Evolutionary conservation across 2,329 filamentous ascomycete genomes (phyloP).

Genomic region (Didymella keratinophila): DNA sequence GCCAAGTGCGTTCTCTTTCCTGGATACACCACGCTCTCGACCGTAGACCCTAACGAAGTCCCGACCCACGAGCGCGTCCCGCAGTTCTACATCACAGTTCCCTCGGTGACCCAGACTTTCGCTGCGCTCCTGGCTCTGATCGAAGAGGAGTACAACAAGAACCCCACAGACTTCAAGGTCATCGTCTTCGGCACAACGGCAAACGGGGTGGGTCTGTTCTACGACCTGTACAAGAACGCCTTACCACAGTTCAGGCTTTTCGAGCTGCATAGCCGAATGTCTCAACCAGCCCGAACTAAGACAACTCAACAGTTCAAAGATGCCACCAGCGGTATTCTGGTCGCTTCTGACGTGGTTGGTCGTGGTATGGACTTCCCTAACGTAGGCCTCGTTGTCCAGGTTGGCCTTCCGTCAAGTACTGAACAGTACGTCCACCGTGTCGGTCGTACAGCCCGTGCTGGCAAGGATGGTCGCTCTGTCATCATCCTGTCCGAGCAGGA

Average conservation of each 20-base stretch:
- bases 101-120: conserved; percentile 55
- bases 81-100: conserved; percentile 58
- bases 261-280: conserved; percentile 56
- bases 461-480: conserved; percentile 61
- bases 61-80: conserved; percentile 59
- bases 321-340: conserved; percentile 57
- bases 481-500: conserved; percentile 62
- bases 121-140: conserved; percentile 56
- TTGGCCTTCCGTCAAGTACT: conserved; percentile 59
- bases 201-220: conserved; percentile 55
- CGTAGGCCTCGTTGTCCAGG: conserved; percentile 58
- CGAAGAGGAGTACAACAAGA: conserved; percentile 52
- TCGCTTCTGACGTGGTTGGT: conserved; percentile 59
- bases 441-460: conserved; percentile 53
- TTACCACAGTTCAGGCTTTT: conserved; percentile 50
- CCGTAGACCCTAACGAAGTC: conserved; percentile 55
- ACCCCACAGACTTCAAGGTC: conserved; percentile 54
- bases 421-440: conserved; percentile 58
- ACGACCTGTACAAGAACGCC: conserved; percentile 49
- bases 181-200: conserved; percentile 59
- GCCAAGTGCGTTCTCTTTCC: conserved; percentile 55
- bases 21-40: conserved; percentile 54
- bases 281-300: conserved; percentile 52
- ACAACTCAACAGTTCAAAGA: conserved; percentile 57
- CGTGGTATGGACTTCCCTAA: conserved; percentile 62